Evolutionary conservation across 805 yeast genomes (phyloP).

Genomic region (Candida sakaeoensis): DNA sequence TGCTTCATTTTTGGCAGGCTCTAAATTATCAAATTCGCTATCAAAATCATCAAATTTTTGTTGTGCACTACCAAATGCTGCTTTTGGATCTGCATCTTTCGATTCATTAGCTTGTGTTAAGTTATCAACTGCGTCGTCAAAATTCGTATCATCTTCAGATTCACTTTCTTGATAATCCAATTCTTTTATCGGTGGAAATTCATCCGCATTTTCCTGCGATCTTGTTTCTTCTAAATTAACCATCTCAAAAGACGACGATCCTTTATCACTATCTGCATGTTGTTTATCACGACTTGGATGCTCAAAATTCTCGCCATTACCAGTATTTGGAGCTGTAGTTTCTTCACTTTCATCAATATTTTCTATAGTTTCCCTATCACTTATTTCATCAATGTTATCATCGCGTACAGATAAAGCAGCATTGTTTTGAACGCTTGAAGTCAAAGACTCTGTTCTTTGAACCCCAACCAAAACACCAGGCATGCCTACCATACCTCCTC

Average conservation of each 20-base stretch:
- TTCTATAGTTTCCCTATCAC: slow-evolving; percentile 41
- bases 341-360: slow-evolving; percentile 17
- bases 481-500: slow-evolving; percentile 42
- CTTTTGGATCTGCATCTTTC: slow-evolving; percentile 14
- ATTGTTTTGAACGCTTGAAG: slow-evolving; percentile 89
- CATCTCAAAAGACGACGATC: slow-evolving; percentile 49
- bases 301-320: slow-evolving; percentile 16
- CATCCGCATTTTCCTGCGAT: slow-evolving; percentile 7
- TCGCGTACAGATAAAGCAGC: slow-evolving; percentile 89
- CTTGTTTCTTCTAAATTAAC: slow-evolving; percentile 49
- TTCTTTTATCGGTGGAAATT: slow-evolving; percentile 60
- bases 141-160: slow-evolving; percentile 33
- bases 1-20: slow-evolving; percentile 22
- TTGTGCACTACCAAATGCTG: background rate
- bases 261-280: slow-evolving; percentile 34
- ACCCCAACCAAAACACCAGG: slow-evolving; percentile 43
- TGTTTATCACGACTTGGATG: slow-evolving; percentile 10
- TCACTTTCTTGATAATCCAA: slow-evolving; percentile 51
- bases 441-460: slow-evolving; percentile 72
- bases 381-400: slow-evolving; percentile 46
- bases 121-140: slow-evolving; percentile 35
- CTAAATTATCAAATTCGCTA: slow-evolving; percentile 34
- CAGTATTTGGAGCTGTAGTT: slow-evolving; percentile 20
- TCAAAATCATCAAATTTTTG: slow-evolving; percentile 27
- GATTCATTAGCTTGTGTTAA: slow-evolving; percentile 12